phyloP scores from a whole-genome alignment of 768 basidiomycete genomes.

The Cystobasidium onofrii region DNA sequence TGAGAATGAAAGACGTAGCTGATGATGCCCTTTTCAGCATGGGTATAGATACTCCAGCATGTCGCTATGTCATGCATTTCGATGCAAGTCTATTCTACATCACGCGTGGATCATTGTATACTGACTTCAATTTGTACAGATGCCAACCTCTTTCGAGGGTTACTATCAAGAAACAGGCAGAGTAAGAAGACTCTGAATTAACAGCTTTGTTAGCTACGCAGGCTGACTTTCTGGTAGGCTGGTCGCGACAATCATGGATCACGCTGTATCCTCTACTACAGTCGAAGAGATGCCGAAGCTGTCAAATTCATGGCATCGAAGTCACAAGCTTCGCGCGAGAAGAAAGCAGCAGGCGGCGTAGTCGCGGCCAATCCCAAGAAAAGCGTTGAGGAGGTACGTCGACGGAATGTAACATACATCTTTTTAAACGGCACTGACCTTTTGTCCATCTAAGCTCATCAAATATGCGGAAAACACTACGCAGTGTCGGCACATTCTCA shows the following conservation, averaged over 20 bases:
- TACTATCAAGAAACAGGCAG: conserved; percentile 33
- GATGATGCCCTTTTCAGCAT: conserved; percentile 9
- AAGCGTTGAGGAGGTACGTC: conserved; percentile 21
- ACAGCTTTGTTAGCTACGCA: too few species aligned
- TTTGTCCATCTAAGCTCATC: conserved; percentile 1
- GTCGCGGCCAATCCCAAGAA: not conserved
- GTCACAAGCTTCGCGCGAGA: not conserved
- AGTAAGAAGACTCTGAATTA: too few species aligned
- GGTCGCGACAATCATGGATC: conserved; percentile 29
- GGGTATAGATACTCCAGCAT: conserved; percentile 31
- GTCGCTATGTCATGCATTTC: conserved; percentile 31
- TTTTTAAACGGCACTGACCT: too few species aligned
- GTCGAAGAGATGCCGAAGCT: conserved; percentile 1
- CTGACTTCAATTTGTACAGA: not conserved
- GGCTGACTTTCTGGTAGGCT: conserved; percentile 12
- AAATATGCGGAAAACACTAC: conserved; percentile 19
- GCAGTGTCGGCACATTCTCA: conserved; percentile 3
- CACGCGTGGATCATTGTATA: not conserved
- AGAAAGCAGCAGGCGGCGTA: not conserved
- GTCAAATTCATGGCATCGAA: conserved; percentile 19
- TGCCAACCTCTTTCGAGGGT: conserved; percentile 33
- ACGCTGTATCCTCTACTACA: conserved; percentile 30
- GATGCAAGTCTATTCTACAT: not conserved
- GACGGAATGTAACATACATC: too few species aligned
- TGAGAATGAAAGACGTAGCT: not conserved